Base-by-base conservation (phyloP, 805 yeast genomes). In the Candida krabiensis region DNA sequence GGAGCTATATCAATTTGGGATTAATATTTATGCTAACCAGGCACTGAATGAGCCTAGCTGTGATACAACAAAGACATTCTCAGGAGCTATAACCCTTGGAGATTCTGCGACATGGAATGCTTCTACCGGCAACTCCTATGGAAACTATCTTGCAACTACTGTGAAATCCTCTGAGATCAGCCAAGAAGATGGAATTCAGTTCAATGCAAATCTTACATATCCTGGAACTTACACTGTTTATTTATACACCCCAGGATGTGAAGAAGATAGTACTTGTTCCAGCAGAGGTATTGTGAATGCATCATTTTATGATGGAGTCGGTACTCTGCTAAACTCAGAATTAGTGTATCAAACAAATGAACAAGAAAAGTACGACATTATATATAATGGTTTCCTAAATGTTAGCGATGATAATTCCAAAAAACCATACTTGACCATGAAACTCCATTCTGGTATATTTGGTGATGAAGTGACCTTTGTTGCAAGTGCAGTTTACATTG, bases 171-270 rank as follows among this genome's bases (percentile, higher is more conserved):
- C 58, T 7, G 56, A 53, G 5, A 55, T 55, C n/a, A 60, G 63
- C 8, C 34, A 50, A 7, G 45, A 63, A 11, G 46, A 49, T 1
- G 73, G 73, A 8, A 73, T 80, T 2, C 67, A 71, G 1, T 80
- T 82, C 53, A 70, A 71, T 40, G 87, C 96, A 8, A 82, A 82
- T 47, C 75, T 88, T 14, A 68, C 84, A 0, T 73, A 77, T 45
- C 69, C 86, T 0, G 97, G 97, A 8, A 70, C 79, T 42, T 93
- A 88, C 59, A 68, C 86, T 0, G 69, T 93, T 17, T 66, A 77
- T 36, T 51, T 90, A 34, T 83, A 77, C 51, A 93, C 99, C 0
- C 96, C 96, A 0, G 98, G 98, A 0, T 93, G 99, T 64, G 37
- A 59, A 1, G 57, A 50, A 3, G 96, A 86, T 56, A 61, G 66